Base-by-base conservation (phyloP, 2,329 filamentous ascomycete species). In the Aspergillus sp. region DNA sequence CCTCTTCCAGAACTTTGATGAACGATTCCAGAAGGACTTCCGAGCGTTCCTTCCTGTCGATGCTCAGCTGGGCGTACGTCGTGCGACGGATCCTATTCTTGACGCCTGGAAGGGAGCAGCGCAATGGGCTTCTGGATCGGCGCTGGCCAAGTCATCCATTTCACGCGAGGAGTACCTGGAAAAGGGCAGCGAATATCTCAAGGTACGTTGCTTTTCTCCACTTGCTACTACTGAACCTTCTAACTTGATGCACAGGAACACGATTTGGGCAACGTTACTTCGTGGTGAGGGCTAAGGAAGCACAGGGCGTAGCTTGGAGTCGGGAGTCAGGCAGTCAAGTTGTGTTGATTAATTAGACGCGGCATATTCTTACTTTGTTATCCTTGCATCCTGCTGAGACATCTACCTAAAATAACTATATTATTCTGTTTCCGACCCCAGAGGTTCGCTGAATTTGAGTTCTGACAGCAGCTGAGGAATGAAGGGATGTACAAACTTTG, bases 101-200 rank as follows among this genome's bases (percentile, higher is more conserved):
- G 95, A 99, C 81, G 90, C 93, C 3, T 99, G 95, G 95, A 90
- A 84, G 74, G 95, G 95, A 7, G 95, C 95, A 1, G 93, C 95
- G 12, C 82, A 85, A 61, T 99, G 95, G 93, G 90, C 88, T 40
- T 75, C 71, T 15, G 68, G 73, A 14, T 81, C 81, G 19, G 79
- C 82, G 52, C 87, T 87, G 76, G 85, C 82, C 71, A 75, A 78
- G 37, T 86, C 86, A 4, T 88, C 86, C 60, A 84, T 99, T 43
- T 90, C 88, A 2, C 86, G 84, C 67, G 88, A 89, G 64, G 95
- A 98, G 76, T 99, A 91, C 76, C 74, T 85, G 66, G 95, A 99
- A 80, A 97, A 96, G 81, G 95, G 95, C 1, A 82, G 87, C 21
- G 93, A 98, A 67, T 98, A 98, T 79, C 84, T 98, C 73, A 96